phyloP scores from a whole-genome alignment of 805 yeast species.

The Candida endomychidarum region DNA sequence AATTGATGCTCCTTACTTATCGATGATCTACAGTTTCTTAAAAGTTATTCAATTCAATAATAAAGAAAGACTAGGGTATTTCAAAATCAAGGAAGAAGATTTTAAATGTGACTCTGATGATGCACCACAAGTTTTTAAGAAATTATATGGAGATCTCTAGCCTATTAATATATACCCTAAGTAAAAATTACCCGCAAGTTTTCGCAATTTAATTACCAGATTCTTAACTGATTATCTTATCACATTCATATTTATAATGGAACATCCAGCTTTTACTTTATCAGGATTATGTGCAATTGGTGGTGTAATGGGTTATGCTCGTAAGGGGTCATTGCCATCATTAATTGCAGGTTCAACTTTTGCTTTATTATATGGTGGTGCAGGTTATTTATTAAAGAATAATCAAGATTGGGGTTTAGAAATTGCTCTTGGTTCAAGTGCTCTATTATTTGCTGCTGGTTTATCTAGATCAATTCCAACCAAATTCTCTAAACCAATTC shows the following conservation, averaged over 20 bases:
- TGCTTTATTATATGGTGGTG: constrained; percentile 58
- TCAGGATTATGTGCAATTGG: constrained; percentile 69
- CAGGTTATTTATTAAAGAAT: constrained; percentile 71
- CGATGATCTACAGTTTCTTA: constrained; percentile 57
- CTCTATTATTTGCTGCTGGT: constrained; percentile 68
- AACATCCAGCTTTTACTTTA: constrained; percentile 74
- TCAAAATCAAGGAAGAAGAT: constrained; percentile 24
- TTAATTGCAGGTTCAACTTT: constrained; percentile 71
- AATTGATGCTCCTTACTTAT: constrained; percentile 56
- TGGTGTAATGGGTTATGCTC: constrained; percentile 66
- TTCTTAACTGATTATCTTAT: too few species aligned
- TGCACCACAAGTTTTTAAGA: constrained; percentile 14
- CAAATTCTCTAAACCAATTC: constrained; percentile 69
- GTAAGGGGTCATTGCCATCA: constrained; percentile 76
- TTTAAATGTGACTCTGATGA: constrained; percentile 21
- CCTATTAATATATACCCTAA: too few species aligned
- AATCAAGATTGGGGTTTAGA: constrained; percentile 82
- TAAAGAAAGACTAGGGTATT: constrained; percentile 54
- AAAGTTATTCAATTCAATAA: constrained; percentile 60
- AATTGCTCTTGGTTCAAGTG: constrained; percentile 71
- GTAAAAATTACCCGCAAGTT: too few species aligned
- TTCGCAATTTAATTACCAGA: too few species aligned
- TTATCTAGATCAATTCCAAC: constrained; percentile 65
- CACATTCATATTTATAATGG: too few species aligned
- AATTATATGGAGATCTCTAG: not conserved